Percentiles rank a stretch among this genome's conserved stretches.
These are phyloP conservation scores for Debaryomyces maramus DNA, from an alignment of 805 yeast genomes.

Conservation along the genomic window DNA sequence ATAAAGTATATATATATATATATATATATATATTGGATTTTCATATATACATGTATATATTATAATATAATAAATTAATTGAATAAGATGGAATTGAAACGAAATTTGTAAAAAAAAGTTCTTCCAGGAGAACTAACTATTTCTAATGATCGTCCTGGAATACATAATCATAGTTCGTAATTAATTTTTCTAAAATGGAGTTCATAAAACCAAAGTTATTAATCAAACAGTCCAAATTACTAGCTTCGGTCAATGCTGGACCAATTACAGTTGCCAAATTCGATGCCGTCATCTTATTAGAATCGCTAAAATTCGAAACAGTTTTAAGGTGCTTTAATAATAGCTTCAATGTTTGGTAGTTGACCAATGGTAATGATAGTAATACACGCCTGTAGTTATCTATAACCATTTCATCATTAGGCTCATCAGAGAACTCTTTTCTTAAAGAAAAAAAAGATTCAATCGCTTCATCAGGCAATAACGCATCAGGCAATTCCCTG, in stretches of 20 bases:
- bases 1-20: not conserved
- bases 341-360: conserved; percentile 66
- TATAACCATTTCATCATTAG: conserved; percentile 11
- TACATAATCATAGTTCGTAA: conserved; percentile 41
- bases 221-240: conserved; percentile 46
- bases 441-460: conserved; percentile 50
- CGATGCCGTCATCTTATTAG: conserved; percentile 84
- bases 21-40: too few relatives aligned
- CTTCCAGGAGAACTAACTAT: too few relatives aligned
- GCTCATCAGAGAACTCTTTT: conserved; percentile 5
- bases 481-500: conserved; percentile 84
- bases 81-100: too few relatives aligned
- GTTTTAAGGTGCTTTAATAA: conserved; percentile 68
- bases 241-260: conserved; percentile 59
- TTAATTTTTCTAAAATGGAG: conserved; percentile 51
- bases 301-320: conserved; percentile 63
- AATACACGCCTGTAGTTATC: conserved; percentile 31
- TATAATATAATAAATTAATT: too few relatives aligned
- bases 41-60: too few relatives aligned
- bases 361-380: conserved; percentile 56
- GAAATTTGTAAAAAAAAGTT: too few relatives aligned
- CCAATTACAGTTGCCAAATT: conserved; percentile 89
- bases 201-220: conserved; percentile 57
- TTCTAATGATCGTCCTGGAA: conserved; percentile 24
- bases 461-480: conserved; percentile 67